phyloP scores from a whole-genome alignment of 2,329 filamentous ascomycete species.

The Cytospora piceicola region DNA sequence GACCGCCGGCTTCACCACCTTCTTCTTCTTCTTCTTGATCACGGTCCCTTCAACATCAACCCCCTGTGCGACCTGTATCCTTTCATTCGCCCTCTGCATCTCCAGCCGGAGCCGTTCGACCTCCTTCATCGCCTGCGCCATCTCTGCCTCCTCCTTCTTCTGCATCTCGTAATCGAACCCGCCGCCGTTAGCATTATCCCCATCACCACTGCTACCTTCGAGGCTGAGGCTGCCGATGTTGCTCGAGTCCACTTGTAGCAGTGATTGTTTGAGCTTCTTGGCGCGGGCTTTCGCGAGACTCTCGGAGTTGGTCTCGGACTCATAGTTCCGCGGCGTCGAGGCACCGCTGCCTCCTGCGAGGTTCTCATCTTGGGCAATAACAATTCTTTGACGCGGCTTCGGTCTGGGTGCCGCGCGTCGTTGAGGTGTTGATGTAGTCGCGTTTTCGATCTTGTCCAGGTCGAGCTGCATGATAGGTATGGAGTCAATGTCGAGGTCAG shows the following conservation, averaged over 20 bases:
- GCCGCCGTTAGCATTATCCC: conserved; percentile 44
- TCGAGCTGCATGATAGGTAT: conserved; percentile 96
- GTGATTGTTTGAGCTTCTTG: conserved; percentile 60
- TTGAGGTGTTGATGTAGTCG: conserved; percentile 36
- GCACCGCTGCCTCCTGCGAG: conserved; percentile 56
- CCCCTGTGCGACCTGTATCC: conserved; percentile 72
- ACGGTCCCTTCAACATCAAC: conserved; percentile 67
- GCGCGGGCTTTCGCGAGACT: conserved; percentile 52
- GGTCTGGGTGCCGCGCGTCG: conserved; percentile 37
- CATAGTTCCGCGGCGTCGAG: conserved; percentile 55
- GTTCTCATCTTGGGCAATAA: conserved; percentile 75
- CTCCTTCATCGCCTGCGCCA: conserved; percentile 85
- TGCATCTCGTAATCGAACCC: conserved; percentile 65
- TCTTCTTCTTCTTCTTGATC: conserved; percentile 71
- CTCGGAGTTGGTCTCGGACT: conserved; percentile 58
- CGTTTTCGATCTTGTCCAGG: conserved; percentile 57
- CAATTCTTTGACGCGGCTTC: conserved; percentile 61
- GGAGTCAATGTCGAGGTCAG: conserved; percentile 85
- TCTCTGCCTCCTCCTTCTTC: conserved; percentile 81
- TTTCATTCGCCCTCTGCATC: conserved; percentile 82
- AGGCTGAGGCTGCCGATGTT: conserved; percentile 75
- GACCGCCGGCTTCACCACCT: conserved; percentile 52
- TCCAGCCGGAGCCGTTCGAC: conserved; percentile 84
- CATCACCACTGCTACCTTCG: conserved; percentile 42
- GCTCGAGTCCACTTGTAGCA: conserved; percentile 87